phyloP scores from a whole-genome alignment of 371 early-diverging fungal species.

The Coemansia sp. region DNA sequence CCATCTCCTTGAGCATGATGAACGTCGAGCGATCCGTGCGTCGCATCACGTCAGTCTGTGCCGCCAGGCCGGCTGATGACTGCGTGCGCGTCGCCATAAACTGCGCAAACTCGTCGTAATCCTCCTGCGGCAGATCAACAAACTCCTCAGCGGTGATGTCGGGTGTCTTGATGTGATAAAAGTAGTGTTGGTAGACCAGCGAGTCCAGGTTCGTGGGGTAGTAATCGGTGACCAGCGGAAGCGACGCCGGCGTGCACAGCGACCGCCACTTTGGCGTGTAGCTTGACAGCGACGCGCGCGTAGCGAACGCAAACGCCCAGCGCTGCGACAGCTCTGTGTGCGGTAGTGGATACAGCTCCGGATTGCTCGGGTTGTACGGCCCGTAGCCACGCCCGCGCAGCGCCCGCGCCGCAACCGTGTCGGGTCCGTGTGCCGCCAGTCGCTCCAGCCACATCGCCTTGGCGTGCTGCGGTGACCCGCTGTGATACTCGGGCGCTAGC shows the following conservation, averaged over 20 bases:
- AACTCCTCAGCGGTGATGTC: conserved; percentile 14
- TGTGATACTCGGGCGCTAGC: conserved; percentile 10
- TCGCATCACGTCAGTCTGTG: neutral
- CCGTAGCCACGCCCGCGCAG: conserved; percentile 12
- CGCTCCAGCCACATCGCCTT: conserved; percentile 14
- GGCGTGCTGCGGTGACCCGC: conserved; percentile 27
- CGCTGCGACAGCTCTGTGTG: conserved; percentile 45
- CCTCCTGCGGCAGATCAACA: conserved; percentile 15
- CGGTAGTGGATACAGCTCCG: conserved; percentile 21
- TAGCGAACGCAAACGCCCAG: conserved; percentile 46
- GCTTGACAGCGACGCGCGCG: conserved; percentile 31
- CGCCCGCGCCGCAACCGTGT: conserved; percentile 1
- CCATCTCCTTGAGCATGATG: conserved; percentile 76
- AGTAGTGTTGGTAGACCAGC: conserved; percentile 70
- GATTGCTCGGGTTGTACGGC: conserved; percentile 50
- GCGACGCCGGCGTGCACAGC: conserved; percentile 86
- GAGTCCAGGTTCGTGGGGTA: conserved; percentile 69
- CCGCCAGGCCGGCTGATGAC: neutral
- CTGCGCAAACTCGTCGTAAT: conserved; percentile 30
- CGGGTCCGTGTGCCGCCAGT: conserved; percentile 1
- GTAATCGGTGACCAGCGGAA: conserved; percentile 91
- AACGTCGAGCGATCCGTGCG: conserved; percentile 54
- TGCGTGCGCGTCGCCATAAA: conserved; percentile 15
- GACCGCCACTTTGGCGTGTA: conserved; percentile 74
- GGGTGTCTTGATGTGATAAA: conserved; percentile 60